Base-by-base conservation (phyloP, 78 protist genomes). In the Fonticula alba region DNA sequence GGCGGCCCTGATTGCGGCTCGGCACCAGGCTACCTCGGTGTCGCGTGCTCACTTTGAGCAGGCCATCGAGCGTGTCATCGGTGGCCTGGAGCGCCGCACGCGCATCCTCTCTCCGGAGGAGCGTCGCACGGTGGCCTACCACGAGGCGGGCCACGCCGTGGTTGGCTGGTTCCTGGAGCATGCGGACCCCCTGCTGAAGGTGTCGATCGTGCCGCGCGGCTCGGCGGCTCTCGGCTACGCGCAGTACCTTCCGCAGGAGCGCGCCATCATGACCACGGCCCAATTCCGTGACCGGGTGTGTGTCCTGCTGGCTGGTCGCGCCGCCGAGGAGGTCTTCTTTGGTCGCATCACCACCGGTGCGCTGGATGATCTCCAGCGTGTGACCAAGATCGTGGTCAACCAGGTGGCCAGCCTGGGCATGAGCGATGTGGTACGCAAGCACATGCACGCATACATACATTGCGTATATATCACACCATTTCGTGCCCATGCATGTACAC, bases 101-200 rank as follows among this genome's bases (percentile, higher is more conserved):
- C 54, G 53, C 40, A 70, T 78, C 36, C 59, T 84, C 20, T 72
- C 87, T 0, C 66, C 63, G 4, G 72, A 60, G 33, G 95, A 93
- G 70, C 65, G 84, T 59, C 60, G 37, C 24, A 59, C 61, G 20
- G 88, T 95, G 2, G 97, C 99, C 11, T 86, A 88, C 71, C 99
- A 95, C 78, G 99, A 95, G 74, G 94, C 99, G 3, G 99, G 99
- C 27, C 99, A 95, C 62, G 96, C 97, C 43, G 69, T 88, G 13
- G 76, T 49, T 32, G 94, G 96, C 29, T 92, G 97, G 96, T 95
- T 80, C 78, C 79, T 91, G 27, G 87, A 91, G 64, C 84, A 90
- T 56, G 83, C 92, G 6, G 85, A 81, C 27, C 96, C 96, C 35
- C n/a, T 54, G 59, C 59, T 54, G 22, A 4, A 71, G 66, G 78